A percentile compares a stretch with the other conserved stretches of the same genome.
These are phyloP conservation scores for Fusarium tricinctum DNA, from an alignment of 2,329 filamentous ascomycete species.

Conservation along the genomic window DNA sequence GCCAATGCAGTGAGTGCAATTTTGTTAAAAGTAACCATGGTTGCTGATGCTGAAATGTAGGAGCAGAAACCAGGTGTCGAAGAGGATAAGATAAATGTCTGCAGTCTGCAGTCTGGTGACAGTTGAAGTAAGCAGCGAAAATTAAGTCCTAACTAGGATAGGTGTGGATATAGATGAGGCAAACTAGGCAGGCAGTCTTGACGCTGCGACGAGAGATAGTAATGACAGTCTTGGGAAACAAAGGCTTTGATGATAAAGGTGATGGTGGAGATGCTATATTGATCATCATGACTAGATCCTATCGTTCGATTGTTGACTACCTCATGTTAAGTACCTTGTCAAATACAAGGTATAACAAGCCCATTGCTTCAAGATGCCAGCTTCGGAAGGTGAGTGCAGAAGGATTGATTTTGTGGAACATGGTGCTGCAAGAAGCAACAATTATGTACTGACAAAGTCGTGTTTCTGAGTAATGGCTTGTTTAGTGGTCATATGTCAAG, in stretches of 20 bases:
- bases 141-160: constrained; percentile 1
- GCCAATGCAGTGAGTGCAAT: constrained; percentile 34
- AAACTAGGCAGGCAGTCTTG: not conserved
- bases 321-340: not conserved
- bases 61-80: not conserved
- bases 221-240: not conserved
- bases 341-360: constrained; percentile 7
- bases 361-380: constrained; percentile 3
- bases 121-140: constrained; percentile 5
- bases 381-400: constrained; percentile 4
- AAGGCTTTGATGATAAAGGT: not conserved
- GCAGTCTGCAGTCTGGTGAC: not conserved
- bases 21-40: constrained; percentile 40
- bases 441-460: constrained; percentile 5
- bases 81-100: not conserved
- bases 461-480: not conserved
- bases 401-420: constrained; percentile 21
- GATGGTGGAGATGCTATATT: not conserved
- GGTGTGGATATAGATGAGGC: constrained; percentile 1
- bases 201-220: not conserved
- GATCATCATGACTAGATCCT: not conserved
- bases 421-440: constrained; percentile 2
- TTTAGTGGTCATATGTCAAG: constrained; percentile 4
- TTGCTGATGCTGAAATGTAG: not conserved
- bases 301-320: not conserved